A percentile compares a stretch with the other conserved stretches of the same genome.
Evolutionary conservation across 2,329 filamentous ascomycete genomes (phyloP).

Genomic region (Xylaria sp.): DNA sequence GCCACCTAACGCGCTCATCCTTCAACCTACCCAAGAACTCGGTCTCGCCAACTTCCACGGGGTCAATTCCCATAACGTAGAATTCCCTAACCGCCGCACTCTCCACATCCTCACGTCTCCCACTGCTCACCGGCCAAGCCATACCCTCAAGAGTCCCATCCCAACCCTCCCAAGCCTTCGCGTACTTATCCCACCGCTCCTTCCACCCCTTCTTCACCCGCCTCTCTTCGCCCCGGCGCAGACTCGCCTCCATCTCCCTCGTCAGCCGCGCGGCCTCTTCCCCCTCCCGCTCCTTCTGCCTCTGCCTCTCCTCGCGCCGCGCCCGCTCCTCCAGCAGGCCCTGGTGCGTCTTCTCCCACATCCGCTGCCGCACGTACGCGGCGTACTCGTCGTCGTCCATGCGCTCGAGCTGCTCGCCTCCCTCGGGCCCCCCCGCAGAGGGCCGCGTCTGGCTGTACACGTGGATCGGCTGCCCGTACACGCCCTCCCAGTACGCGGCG

Average conservation of each 20-base stretch:
- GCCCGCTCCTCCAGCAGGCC: constrained; percentile 82
- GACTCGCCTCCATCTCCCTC: constrained; percentile 74
- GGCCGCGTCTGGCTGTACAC: constrained; percentile 70
- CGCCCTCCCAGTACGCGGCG: constrained; percentile 91
- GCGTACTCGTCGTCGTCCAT: constrained; percentile 97
- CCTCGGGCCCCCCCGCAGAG: constrained; percentile 52
- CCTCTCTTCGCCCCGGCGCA: constrained; percentile 74
- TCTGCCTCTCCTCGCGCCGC: constrained; percentile 65
- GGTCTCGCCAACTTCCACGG: constrained; percentile 58
- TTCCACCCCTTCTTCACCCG: constrained; percentile 64
- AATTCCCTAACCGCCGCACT: constrained; percentile 60
- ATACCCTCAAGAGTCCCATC: constrained; percentile 56
- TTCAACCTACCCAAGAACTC: constrained; percentile 70
- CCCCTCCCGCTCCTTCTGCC: constrained; percentile 55
- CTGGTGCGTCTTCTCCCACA: constrained; percentile 96
- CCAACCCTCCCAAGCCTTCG: constrained; percentile 69
- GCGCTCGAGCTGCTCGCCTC: constrained; percentile 70
- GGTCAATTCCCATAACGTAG: constrained; percentile 64
- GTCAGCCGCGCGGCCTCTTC: constrained; percentile 61
- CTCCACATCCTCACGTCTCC: constrained; percentile 55
- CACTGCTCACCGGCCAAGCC: constrained; percentile 79
- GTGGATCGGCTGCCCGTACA: constrained; percentile 97
- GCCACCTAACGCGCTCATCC: constrained; percentile 90
- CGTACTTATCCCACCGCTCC: constrained; percentile 73
- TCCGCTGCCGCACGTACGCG: constrained; percentile 81